phyloP scores from a whole-genome alignment of 257 asterid species.

The Ilex aquifolium region DNA sequence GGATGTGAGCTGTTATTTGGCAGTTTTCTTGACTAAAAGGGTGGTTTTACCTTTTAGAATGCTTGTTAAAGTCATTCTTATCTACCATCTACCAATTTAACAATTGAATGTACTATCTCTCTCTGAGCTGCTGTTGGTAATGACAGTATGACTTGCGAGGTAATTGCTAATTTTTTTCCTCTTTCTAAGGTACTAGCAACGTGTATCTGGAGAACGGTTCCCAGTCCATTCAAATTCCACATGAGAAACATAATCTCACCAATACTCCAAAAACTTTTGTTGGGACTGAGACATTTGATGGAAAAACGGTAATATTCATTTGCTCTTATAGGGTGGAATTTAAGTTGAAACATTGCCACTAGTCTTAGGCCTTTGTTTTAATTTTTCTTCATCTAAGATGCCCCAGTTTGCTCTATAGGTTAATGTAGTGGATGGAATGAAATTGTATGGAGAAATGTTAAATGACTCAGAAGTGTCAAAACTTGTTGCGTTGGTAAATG shows the following conservation, averaged over 20 bases:
- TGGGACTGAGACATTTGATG: slow-evolving; percentile 61
- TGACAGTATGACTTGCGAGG: no score
- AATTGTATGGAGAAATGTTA: slow-evolving; percentile 57
- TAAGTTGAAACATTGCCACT: slow-evolving; percentile 14
- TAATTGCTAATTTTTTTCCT: not conserved
- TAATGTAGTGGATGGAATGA: slow-evolving; percentile 77
- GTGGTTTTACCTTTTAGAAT: no score
- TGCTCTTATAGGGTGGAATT: not conserved
- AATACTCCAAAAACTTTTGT: slow-evolving; percentile 55
- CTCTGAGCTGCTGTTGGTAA: slow-evolving; percentile 5
- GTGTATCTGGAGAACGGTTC: slow-evolving; percentile 30
- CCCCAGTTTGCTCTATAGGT: slow-evolving; percentile 32
- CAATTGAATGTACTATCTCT: not conserved
- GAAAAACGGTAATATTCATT: slow-evolving; percentile 45
- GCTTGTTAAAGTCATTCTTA: no score
- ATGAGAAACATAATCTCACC: slow-evolving; percentile 35
- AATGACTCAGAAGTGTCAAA: slow-evolving; percentile 54
- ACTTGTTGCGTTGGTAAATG: slow-evolving; percentile 57
- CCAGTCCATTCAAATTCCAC: slow-evolving; percentile 23
- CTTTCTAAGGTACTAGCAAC: slow-evolving; percentile 36
- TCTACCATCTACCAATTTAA: no score
- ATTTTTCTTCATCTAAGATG: slow-evolving; percentile 10
- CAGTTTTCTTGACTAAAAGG: no score
- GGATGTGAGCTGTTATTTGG: no score
- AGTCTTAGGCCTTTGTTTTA: slow-evolving; percentile 16